These are phyloP conservation scores for Phaeomoniella chlamydospora DNA, from an alignment of 2,329 filamentous ascomycete genomes.

Conservation along the genomic window DNA sequence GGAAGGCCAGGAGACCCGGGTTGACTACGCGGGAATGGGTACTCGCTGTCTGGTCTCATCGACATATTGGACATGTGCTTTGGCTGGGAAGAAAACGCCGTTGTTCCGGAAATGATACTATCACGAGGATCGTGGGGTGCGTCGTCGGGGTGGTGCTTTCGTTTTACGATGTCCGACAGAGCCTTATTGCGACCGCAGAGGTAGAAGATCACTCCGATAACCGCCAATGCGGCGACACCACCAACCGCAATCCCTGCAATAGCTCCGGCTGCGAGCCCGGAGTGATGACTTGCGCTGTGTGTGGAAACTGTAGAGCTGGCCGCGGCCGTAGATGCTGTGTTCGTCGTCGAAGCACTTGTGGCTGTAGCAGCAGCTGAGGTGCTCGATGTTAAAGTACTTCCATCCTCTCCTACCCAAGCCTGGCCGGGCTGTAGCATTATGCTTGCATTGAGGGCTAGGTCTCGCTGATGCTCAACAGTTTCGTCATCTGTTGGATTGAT, in stretches of 20 bases:
- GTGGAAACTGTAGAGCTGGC: not conserved
- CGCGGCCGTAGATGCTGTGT: slow-evolving; percentile 1
- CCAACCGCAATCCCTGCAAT: slow-evolving; percentile 6
- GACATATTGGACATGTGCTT: not conserved
- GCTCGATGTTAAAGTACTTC: slow-evolving; percentile 1
- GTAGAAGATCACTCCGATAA: not conserved
- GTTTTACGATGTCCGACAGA: not conserved
- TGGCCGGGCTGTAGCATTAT: slow-evolving; percentile 11
- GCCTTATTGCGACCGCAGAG: not conserved
- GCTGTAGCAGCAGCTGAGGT: slow-evolving; percentile 1
- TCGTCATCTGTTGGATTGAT: slow-evolving; percentile 43
- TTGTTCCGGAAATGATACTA: not conserved
- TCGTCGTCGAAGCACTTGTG: not conserved
- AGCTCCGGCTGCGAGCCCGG: slow-evolving; percentile 3
- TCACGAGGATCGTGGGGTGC: not conserved
- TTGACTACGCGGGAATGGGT: not conserved
- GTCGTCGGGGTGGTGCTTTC: not conserved
- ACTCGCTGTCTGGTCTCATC: no score
- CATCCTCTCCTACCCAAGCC: slow-evolving; percentile 8
- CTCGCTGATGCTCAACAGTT: slow-evolving; percentile 8
- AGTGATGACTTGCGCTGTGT: not conserved
- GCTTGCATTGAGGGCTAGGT: slow-evolving; percentile 6
- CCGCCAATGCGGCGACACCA: slow-evolving; percentile 1
- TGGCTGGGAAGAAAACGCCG: not conserved
- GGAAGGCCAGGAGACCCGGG: not conserved